Evolutionary conservation across 768 basidiomycete genomes (phyloP).

Genomic region (Krasilnikovozyma curviuscula): DNA sequence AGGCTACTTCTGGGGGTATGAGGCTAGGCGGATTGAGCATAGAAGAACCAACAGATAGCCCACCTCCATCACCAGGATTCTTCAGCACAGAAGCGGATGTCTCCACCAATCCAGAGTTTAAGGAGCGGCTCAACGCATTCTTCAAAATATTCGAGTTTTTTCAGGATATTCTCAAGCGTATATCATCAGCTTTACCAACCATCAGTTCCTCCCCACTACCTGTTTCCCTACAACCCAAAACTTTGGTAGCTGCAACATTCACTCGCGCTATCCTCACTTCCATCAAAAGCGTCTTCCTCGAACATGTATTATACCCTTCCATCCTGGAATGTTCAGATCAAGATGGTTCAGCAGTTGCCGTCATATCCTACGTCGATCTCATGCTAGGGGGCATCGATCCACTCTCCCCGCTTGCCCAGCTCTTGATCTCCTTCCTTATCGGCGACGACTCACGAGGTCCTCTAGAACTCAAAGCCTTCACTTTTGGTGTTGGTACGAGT

Average conservation of each 20-base stretch:
- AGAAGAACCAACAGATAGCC: background rate
- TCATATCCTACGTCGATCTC: conserved; percentile 84
- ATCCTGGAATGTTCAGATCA: conserved; percentile 76
- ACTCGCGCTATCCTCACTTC: conserved; percentile 44
- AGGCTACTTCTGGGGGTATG: conserved; percentile 33
- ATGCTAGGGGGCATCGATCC: conserved; percentile 56
- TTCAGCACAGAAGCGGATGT: conserved; percentile 32
- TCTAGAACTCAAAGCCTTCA: conserved; percentile 3
- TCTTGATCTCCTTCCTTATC: conserved; percentile 58
- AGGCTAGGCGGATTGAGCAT: conserved; percentile 32
- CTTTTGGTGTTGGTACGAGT: too few species aligned
- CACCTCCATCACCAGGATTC: background rate
- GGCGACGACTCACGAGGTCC: conserved; percentile 42
- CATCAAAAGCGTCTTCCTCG: conserved; percentile 65
- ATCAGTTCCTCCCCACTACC: background rate
- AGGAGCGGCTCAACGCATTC: conserved; percentile 63
- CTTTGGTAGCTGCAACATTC: background rate
- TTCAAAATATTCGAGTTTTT: conserved; percentile 78
- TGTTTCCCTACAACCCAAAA: too few species aligned
- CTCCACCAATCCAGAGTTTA: conserved; percentile 55
- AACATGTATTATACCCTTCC: conserved; percentile 82
- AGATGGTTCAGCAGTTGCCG: conserved; percentile 90
- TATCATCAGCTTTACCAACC: background rate
- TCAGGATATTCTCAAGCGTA: conserved; percentile 61
- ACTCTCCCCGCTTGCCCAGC: conserved; percentile 42